phyloP scores from a whole-genome alignment of 768 basidiomycete species.

The Trametes meyenii region DNA sequence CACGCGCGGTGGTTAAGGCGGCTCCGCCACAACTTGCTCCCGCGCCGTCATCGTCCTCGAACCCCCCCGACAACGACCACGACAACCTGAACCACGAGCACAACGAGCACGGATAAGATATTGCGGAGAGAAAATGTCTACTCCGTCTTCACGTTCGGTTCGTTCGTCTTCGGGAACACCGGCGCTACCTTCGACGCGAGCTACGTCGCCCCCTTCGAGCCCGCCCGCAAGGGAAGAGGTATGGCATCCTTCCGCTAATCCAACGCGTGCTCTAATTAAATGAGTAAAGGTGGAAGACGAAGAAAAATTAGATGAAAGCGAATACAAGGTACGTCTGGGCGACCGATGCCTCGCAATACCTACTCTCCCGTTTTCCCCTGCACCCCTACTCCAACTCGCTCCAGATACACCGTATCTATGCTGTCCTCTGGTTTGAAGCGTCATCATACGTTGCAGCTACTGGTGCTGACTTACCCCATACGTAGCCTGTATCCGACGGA shows the following conservation, averaged over 20 bases:
- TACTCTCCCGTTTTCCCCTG: background rate
- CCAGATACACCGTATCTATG: too few species aligned
- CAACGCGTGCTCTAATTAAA: background rate
- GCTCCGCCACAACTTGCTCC: slow-evolving; percentile 2
- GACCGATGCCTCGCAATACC: background rate
- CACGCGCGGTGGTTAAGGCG: background rate
- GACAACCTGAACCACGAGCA: background rate
- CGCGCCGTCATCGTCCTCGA: slow-evolving; percentile 8
- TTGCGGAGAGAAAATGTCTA: slow-evolving; percentile 1
- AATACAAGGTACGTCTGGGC: background rate
- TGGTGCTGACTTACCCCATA: too few species aligned
- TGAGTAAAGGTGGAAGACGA: background rate
- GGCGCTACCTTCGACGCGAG: slow-evolving; percentile 15
- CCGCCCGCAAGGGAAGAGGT: slow-evolving; percentile 12
- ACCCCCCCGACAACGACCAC: background rate
- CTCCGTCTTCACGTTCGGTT: slow-evolving; percentile 18
- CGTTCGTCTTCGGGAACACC: background rate
- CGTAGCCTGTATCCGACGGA: background rate
- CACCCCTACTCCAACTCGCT: background rate
- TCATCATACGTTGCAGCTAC: too few species aligned
- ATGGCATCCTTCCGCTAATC: background rate
- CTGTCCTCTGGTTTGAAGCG: too few species aligned
- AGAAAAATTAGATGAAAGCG: background rate
- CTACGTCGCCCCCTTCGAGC: slow-evolving; percentile 20
- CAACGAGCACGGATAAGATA: background rate